Evolutionary conservation across 2,329 filamentous ascomycete genomes (phyloP).

Genomic region (Aspergillus tanneri): DNA sequence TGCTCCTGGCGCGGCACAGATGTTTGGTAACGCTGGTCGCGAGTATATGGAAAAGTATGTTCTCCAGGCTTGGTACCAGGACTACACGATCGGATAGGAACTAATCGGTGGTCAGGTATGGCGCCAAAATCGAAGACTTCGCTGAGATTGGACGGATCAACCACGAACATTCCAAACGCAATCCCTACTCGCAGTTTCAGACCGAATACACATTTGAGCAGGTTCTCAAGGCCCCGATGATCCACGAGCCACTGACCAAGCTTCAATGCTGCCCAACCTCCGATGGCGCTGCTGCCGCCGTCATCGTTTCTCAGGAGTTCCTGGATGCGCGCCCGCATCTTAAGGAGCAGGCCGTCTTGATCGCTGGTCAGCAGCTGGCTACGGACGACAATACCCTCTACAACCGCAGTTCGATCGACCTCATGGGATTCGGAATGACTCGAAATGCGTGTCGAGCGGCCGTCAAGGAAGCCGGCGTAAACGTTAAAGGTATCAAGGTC

Average conservation of each 20-base stretch:
- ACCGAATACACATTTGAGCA: constrained; percentile 87
- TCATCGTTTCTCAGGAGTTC: constrained; percentile 86
- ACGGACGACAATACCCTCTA: constrained; percentile 81
- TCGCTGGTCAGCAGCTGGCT: constrained; percentile 84
- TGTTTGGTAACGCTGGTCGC: constrained; percentile 90
- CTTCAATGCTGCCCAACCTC: constrained; percentile 98
- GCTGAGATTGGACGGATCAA: constrained; percentile 92
- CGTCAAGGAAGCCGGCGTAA: constrained; percentile 66
- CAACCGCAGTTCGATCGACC: constrained; percentile 76
- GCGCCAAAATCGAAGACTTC: constrained; percentile 81
- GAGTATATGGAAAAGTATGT: constrained; percentile 91
- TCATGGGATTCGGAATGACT: constrained; percentile 87
- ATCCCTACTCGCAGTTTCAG: constrained; percentile 97
- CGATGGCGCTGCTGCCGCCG: constrained; percentile 83
- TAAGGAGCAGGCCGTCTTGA: constrained; percentile 75
- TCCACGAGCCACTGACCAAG: constrained; percentile 87
- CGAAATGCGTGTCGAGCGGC: constrained; percentile 67
- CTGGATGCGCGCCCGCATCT: constrained; percentile 81
- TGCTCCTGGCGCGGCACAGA: constrained; percentile 81
- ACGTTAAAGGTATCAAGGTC: constrained; percentile 69
- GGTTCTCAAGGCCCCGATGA: constrained; percentile 70
- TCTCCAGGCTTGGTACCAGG: neutral
- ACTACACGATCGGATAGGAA: neutral
- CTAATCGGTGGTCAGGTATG: constrained; percentile 57
- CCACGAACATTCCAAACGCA: constrained; percentile 85